Evolutionary conservation across 176 grass and related monocot species (phyloP).

Genomic region (Lolium multiflorum): DNA sequence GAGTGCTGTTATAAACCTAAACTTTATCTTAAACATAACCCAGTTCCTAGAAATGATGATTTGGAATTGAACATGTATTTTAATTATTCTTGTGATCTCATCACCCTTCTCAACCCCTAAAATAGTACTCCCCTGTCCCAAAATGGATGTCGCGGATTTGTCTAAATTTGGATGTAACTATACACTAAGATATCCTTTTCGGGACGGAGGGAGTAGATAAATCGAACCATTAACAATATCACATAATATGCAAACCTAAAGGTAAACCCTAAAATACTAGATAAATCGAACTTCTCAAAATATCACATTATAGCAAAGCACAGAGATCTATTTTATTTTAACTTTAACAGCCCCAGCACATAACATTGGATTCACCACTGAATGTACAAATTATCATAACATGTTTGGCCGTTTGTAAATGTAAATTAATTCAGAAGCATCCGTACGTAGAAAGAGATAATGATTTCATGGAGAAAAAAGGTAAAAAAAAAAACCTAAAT

Average conservation of each 20-base stretch:
- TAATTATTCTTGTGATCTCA: background rate
- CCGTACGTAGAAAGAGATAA: background rate
- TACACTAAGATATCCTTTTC: too few species aligned
- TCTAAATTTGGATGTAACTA: too few species aligned
- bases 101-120: background rate
- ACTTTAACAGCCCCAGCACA: background rate
- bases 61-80: background rate
- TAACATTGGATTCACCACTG: background rate
- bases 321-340: background rate
- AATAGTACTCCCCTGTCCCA: background rate
- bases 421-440: constrained; percentile 4
- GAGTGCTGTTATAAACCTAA: background rate
- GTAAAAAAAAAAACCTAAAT: background rate
- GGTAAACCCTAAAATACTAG: background rate
- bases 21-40: background rate
- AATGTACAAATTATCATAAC: constrained; percentile 1
- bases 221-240: background rate
- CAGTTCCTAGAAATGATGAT: background rate
- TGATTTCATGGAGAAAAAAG: background rate
- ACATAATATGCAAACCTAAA: background rate
- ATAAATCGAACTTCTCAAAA: background rate
- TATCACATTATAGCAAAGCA: background rate
- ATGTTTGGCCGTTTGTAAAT: background rate
- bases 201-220: background rate
- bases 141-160: too few species aligned